phyloP scores from a whole-genome alignment of 2,329 filamentous ascomycete species.

The Colletotrichum simmondsii region DNA sequence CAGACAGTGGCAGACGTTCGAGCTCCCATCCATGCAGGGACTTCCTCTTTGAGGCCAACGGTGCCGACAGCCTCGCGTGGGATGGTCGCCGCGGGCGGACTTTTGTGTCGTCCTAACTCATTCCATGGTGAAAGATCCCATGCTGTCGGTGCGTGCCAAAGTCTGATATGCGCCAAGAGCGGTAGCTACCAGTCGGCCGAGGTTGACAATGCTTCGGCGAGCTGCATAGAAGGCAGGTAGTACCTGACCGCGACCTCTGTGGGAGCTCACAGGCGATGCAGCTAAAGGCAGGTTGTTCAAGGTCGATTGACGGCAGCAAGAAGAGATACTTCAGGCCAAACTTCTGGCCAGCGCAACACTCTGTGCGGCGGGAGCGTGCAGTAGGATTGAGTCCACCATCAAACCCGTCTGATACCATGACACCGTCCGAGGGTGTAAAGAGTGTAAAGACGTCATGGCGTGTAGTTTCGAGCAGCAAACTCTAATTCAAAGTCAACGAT shows the following conservation, averaged over 20 bases:
- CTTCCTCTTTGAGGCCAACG: constrained; percentile 21
- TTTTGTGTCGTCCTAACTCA: constrained; percentile 28
- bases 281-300: not conserved
- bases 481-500: not conserved
- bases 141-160: constrained; percentile 18
- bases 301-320: not conserved
- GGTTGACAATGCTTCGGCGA: not conserved
- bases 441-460: constrained; percentile 19
- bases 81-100: constrained; percentile 22
- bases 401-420: constrained; percentile 33
- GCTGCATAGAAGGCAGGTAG: constrained; percentile 5
- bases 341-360: constrained; percentile 15
- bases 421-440: constrained; percentile 22
- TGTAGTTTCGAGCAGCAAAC: constrained; percentile 27
- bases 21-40: constrained; percentile 30
- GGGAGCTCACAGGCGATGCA: not conserved
- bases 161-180: not conserved
- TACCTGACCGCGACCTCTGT: constrained; percentile 19
- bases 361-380: constrained; percentile 28
- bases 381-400: constrained; percentile 14
- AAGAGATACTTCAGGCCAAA: constrained; percentile 4
- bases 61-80: constrained; percentile 6
- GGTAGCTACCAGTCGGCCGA: not conserved
- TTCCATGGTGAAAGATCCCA: constrained; percentile 16
- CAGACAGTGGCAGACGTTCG: constrained; percentile 24